A percentile compares a stretch with the other conserved stretches of the same genome.
Evolutionary conservation across 108 stramenopile species (phyloP).

Genomic region (Skeletonema marinoi): DNA sequence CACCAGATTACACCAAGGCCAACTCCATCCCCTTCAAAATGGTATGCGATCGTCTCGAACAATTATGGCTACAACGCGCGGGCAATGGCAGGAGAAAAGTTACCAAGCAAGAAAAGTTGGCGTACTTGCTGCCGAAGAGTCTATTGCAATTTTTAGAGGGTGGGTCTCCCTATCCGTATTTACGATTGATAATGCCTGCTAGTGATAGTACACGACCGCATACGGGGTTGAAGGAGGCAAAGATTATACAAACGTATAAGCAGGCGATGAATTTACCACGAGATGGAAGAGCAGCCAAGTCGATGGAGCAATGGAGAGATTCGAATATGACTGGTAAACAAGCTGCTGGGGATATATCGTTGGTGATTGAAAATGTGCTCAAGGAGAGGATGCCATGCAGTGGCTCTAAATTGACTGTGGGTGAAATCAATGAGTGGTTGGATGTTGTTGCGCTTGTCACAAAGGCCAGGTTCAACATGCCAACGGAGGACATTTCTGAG

Average conservation of each 20-base stretch:
- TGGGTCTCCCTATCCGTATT: constrained; percentile 58
- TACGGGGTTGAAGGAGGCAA: constrained; percentile 68
- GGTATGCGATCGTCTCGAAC: constrained; percentile 62
- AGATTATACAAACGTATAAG: constrained; percentile 69
- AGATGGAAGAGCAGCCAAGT: constrained; percentile 38
- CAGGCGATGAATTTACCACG: constrained; percentile 61
- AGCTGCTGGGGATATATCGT: constrained; percentile 69
- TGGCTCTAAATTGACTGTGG: constrained; percentile 59
- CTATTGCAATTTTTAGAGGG: constrained; percentile 40
- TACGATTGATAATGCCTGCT: constrained; percentile 76
- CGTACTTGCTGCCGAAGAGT: constrained; percentile 48
- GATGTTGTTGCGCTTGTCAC: constrained; percentile 66
- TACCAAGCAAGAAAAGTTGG: constrained; percentile 43
- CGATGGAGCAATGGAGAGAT: constrained; percentile 62
- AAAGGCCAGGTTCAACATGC: constrained; percentile 25
- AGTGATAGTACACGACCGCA: constrained; percentile 61
- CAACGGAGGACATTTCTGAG: constrained; percentile 5
- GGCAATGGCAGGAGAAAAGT: constrained; percentile 17
- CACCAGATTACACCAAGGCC: constrained; percentile 64
- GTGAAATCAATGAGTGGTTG: constrained; percentile 70
- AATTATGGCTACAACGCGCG: constrained; percentile 48
- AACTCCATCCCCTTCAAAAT: constrained; percentile 55
- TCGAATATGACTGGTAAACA: constrained; percentile 46
- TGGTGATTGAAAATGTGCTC: constrained; percentile 66
- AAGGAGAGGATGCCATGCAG: constrained; percentile 41